A percentile compares a stretch with the other conserved stretches of the same genome.
Conservation (phyloP, 306 rosid genomes). For the Rosa lucieae region DNA sequence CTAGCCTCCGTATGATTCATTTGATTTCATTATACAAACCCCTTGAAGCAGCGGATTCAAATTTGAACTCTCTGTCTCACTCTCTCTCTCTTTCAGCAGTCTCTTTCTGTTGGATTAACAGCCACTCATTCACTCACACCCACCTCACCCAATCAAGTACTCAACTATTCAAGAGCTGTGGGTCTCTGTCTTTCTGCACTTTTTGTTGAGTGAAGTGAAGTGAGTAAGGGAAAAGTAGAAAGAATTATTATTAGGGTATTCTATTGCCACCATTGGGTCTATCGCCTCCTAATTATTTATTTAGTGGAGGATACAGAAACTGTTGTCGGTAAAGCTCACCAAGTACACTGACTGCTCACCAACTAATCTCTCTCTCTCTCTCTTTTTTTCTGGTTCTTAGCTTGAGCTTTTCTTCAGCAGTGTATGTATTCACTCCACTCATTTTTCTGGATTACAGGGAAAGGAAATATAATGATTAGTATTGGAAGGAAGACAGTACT, state of each 20-base stretch:
- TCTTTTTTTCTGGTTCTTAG: constrained; percentile 17
- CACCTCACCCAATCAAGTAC: constrained; percentile 17
- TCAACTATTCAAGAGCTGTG: constrained; percentile 21
- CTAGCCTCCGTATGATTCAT: constrained; percentile 6
- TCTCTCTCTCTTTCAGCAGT: constrained; percentile 15
- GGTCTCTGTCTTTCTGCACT: constrained; percentile 31
- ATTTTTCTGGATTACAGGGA: constrained; percentile 33
- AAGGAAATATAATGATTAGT: constrained; percentile 60
- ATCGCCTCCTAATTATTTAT: constrained; percentile 25
- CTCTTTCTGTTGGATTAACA: constrained; percentile 25
- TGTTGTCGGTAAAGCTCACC: constrained; percentile 58
- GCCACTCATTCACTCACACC: constrained; percentile 29
- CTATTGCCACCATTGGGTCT: constrained; percentile 15
- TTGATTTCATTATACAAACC: constrained; percentile 37
- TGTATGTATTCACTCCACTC: constrained; percentile 35
- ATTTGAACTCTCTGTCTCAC: not conserved
- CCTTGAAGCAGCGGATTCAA: constrained; percentile 16
- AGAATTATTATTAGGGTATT: constrained; percentile 32
- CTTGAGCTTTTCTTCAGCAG: constrained; percentile 23
- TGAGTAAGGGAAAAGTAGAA: constrained; percentile 32
- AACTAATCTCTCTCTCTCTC: constrained; percentile 30
- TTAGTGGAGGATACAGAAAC: constrained; percentile 54
- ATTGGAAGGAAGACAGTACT: constrained; percentile 38
- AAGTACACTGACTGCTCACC: constrained; percentile 57
- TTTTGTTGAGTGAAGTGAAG: constrained; percentile 24